phyloP scores from a whole-genome alignment of 768 basidiomycete genomes.

The Xanthoconium stramineum region DNA sequence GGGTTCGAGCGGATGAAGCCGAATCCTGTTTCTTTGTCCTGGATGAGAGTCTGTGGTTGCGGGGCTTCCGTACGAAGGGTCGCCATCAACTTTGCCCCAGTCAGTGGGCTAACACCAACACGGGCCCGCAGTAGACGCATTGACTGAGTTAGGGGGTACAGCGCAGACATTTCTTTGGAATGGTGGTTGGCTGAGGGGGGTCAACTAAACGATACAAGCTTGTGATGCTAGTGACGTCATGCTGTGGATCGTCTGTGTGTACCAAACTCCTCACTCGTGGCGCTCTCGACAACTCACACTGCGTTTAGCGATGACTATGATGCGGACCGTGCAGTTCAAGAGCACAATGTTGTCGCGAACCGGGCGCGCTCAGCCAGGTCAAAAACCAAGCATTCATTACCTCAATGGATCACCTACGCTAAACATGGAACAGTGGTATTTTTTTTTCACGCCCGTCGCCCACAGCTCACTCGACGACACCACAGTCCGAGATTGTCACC shows the following conservation, averaged over 20 bases:
- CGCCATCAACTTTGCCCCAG: background rate
- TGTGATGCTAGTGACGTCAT: constrained; percentile 3
- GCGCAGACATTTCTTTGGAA: background rate
- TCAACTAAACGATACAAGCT: no score
- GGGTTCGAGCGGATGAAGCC: constrained; percentile 22
- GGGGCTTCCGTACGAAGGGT: background rate
- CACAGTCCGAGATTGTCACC: constrained; percentile 55
- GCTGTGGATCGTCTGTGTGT: background rate
- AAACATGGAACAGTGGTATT: background rate
- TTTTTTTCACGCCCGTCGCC: background rate
- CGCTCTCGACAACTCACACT: background rate
- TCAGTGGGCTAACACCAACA: background rate
- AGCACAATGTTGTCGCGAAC: no score
- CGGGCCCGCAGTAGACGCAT: background rate
- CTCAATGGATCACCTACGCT: background rate
- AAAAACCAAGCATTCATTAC: constrained; percentile 5
- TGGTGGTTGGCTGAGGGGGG: background rate
- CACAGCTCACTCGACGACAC: constrained; percentile 38
- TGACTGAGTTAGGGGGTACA: background rate
- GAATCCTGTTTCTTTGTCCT: constrained; percentile 9
- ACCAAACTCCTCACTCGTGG: background rate
- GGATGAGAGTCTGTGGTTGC: constrained; percentile 6
- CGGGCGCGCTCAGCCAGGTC: background rate
- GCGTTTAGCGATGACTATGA: background rate
- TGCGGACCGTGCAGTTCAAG: no score